Evolutionary conservation across 352 stramenopile species (phyloP).

Genomic region (Phytophthora macrochlamydospora): DNA sequence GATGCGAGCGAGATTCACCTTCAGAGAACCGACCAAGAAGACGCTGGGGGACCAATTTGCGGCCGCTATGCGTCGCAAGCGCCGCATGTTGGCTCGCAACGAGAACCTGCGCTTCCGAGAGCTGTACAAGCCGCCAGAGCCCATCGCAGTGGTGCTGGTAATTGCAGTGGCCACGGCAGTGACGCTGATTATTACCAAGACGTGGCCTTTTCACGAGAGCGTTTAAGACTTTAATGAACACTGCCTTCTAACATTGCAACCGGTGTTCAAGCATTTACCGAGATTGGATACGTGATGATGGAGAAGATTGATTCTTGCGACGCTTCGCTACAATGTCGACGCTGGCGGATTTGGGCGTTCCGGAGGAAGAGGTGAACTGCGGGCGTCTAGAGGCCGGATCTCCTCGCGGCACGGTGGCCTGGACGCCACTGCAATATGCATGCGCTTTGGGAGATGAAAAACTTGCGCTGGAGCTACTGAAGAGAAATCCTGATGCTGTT

Average conservation of each 20-base stretch:
- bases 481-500: conserved; percentile 20
- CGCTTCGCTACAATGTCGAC: conserved; percentile 23
- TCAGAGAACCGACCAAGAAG: conserved; percentile 47
- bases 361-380: conserved; percentile 24
- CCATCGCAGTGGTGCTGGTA: conserved; percentile 61
- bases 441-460: conserved; percentile 67
- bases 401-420: conserved; percentile 55
- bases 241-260: too few relatives aligned
- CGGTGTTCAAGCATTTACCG: too few relatives aligned
- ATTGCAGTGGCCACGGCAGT: conserved; percentile 60
- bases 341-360: conserved; percentile 47
- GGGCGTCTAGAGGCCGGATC: conserved; percentile 60
- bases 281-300: too few relatives aligned
- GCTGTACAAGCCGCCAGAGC: conserved; percentile 72
- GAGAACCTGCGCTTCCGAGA: conserved; percentile 82
- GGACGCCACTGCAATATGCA: conserved; percentile 81
- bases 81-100: conserved; percentile 64
- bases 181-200: conserved; percentile 75
- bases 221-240: too few relatives aligned
- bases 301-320: conserved; percentile 2
- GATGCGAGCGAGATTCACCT: conserved; percentile 52
- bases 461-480: conserved; percentile 44
- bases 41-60: conserved; percentile 45
- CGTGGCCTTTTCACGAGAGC: conserved; percentile 68
- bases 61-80: conserved; percentile 60